These are phyloP conservation scores for Nannochloropsis gaditana DNA, from an alignment of 108 stramenopile genomes.

Conservation along the genomic window DNA sequence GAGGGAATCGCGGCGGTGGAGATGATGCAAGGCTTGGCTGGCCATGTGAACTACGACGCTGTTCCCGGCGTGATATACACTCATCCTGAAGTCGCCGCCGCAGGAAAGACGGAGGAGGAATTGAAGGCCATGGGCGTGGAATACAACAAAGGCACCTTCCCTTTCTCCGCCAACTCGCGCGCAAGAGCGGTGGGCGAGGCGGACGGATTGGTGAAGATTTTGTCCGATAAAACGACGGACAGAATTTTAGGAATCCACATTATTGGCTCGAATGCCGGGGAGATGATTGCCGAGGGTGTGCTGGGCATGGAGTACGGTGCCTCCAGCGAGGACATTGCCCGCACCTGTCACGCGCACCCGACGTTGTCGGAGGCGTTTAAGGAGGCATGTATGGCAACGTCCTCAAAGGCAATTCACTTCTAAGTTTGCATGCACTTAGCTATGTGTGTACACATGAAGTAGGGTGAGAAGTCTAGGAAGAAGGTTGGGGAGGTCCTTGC, in stretches of 20 bases:
- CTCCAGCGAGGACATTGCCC: constrained; percentile 95
- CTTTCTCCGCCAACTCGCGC: constrained; percentile 87
- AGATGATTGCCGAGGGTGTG: constrained; percentile 98
- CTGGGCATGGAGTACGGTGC: constrained; percentile 99
- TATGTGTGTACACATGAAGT: no score
- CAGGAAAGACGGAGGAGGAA: constrained; percentile 99
- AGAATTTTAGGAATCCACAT: constrained; percentile 94
- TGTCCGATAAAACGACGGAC: constrained; percentile 92
- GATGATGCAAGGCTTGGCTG: constrained; percentile 90
- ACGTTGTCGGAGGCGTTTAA: constrained; percentile 97
- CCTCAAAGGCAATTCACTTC: constrained; percentile 96
- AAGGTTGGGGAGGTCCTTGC: neutral
- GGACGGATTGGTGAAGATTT: constrained; percentile 95
- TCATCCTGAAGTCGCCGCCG: constrained; percentile 95
- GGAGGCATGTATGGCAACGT: constrained; percentile 99
- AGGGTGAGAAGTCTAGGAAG: neutral
- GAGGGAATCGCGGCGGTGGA: constrained; percentile 97
- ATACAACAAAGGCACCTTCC: constrained; percentile 92
- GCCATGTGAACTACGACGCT: constrained; percentile 99
- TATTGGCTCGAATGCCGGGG: constrained; percentile 98
- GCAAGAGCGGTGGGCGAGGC: constrained; percentile 86
- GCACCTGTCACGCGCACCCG: constrained; percentile 98
- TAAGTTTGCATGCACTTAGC: constrained; percentile 42
- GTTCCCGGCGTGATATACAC: constrained; percentile 99
- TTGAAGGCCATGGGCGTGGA: constrained; percentile 84